Base-by-base conservation (phyloP, 2,329 filamentous ascomycete species). In the Epichloe brachyelytri region DNA sequence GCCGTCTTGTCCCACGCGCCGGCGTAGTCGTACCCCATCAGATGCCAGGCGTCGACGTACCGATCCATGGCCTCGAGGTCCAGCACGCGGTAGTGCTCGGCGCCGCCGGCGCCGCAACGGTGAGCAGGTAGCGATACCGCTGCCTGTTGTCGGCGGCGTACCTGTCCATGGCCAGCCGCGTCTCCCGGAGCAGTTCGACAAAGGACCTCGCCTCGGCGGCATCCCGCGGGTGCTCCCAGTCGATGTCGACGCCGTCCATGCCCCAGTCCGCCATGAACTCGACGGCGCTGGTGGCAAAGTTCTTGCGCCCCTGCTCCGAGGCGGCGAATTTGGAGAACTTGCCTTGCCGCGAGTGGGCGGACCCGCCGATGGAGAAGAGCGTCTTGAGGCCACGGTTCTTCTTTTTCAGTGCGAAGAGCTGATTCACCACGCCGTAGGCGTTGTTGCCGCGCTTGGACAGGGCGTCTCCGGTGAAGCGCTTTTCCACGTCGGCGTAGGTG, bases 281-380 rank as follows among this genome's bases (percentile, higher is more conserved):
- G 4, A 89, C 81, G 7, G 86, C 83, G 19, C 77, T 80, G 14
- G 73, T 65, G 1, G 86, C 87, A 62, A 95, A 94, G 2, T 56
- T 74, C 53, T 71, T 68, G 12, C 87, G 77, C 7, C 83, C 80
- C 5, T 72, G 69, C 0, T 75, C 71, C 0, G 82, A 83, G 17
- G 79, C 79, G 0, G 79, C 80, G 0, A 83, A 77, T 6, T 70
- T 69, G 1, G 79, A 72, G 62, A 91, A 88, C 58, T 86, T 84
- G 49, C 76, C 60, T 39, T 60, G 39, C 39, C 54, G 67, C 3
- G 83, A 86, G 63, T 85, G 88, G 0, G 80, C 86, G 81, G 83
- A 93, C 15, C 88, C 88, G 40, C 88, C 88, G 53, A 94, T 85
- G 37, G 83, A 88, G 8, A 93, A 75, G n/a, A 93, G 69, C 2